phyloP scores from a whole-genome alignment of 1,139 yeast genomes.

The Sugiyamaella pinicola region DNA sequence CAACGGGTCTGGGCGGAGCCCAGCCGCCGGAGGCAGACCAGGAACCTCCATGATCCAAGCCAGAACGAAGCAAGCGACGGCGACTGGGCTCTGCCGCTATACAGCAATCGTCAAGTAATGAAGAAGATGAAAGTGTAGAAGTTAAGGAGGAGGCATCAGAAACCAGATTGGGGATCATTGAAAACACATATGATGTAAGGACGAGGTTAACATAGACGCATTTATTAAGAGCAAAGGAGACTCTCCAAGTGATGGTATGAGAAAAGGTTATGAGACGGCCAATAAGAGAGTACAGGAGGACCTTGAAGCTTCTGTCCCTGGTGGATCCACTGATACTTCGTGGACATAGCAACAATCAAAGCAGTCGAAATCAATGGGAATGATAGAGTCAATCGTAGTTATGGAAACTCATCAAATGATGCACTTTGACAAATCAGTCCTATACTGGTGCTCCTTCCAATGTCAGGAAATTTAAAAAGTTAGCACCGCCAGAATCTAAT shows the following conservation, averaged over 20 bases:
- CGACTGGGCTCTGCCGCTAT: no score
- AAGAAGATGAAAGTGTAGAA: conserved; percentile 2
- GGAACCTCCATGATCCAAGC: no score
- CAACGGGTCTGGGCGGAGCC: no score
- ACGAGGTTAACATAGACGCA: conserved; percentile 84
- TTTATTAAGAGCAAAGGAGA: conserved; percentile 85
- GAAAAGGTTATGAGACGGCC: conserved; percentile 90
- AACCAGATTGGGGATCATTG: no score
- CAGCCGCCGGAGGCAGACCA: no score
- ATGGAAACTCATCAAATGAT: neutral
- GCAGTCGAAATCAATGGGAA: neutral
- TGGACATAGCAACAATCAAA: neutral
- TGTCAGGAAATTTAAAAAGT: conserved; percentile 24
- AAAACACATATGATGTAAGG: conserved; percentile 51
- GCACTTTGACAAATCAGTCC: conserved; percentile 28
- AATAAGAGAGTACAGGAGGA: conserved; percentile 81
- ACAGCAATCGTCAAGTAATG: conserved; percentile 3
- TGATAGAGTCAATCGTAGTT: neutral
- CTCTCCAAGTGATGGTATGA: conserved; percentile 84
- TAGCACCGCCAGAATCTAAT: no score
- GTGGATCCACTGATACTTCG: conserved; percentile 35
- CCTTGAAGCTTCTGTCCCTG: conserved; percentile 47
- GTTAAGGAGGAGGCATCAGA: no score
- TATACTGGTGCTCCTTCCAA: conserved; percentile 9
- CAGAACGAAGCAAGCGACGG: no score